Conservation (phyloP, 331 rosid genomes). For the Malus hybrid region DNA sequence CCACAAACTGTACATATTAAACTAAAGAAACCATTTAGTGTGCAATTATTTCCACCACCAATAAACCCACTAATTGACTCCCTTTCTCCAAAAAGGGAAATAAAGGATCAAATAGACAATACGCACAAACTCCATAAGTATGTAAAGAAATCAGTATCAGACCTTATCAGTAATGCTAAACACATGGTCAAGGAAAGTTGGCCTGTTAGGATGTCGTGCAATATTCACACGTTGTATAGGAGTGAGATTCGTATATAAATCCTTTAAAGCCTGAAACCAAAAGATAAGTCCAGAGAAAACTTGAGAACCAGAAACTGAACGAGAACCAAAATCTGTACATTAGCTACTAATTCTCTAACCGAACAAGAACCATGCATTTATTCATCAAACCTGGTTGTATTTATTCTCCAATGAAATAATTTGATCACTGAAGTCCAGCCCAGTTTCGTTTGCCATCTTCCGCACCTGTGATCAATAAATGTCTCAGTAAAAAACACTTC, state of each 20-base stretch:
- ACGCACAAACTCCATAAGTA: neutral
- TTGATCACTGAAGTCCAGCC: constrained; percentile 89
- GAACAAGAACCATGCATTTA: neutral
- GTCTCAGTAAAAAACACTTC: neutral
- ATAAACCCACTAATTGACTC: neutral
- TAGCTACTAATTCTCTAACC: neutral
- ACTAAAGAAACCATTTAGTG: constrained; percentile 4
- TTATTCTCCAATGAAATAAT: constrained; percentile 61
- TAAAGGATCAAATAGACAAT: constrained; percentile 8
- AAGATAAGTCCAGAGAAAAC: constrained; percentile 10
- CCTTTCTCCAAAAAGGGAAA: neutral
- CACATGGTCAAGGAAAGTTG: constrained; percentile 88
- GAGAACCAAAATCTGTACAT: neutral
- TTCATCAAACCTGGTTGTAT: constrained; percentile 60
- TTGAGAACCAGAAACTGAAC: neutral
- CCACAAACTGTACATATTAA: constrained; percentile 62
- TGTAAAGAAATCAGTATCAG: constrained; percentile 6
- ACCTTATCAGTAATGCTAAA: constrained; percentile 91
- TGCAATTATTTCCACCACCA: constrained; percentile 15
- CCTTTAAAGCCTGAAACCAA: constrained; percentile 66
- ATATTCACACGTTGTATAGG: constrained; percentile 81
- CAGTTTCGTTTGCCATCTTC: constrained; percentile 86
- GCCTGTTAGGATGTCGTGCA: constrained; percentile 97
- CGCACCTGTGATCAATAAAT: constrained; percentile 47
- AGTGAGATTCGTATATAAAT: constrained; percentile 55